Evolutionary conservation across 169 alveolate genomes (phyloP).

Genomic region (Theileria annulata): DNA sequence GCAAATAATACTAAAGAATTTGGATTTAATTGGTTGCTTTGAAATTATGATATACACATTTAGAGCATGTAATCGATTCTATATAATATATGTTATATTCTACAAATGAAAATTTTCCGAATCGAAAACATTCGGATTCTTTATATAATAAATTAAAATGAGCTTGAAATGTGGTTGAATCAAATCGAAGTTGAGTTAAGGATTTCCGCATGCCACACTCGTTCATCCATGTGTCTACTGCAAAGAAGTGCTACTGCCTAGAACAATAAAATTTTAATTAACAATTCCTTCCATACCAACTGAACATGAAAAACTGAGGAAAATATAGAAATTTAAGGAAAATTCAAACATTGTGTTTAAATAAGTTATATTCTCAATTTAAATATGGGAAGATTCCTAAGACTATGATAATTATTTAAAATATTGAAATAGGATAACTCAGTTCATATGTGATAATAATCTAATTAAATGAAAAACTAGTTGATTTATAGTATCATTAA

Average conservation of each 20-base stretch:
- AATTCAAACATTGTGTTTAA: not conserved
- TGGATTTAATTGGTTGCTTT: not conserved
- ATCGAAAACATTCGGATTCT: not conserved
- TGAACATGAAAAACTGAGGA: not conserved
- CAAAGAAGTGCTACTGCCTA: conserved; percentile 22
- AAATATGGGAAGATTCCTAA: not conserved
- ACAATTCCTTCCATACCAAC: not conserved
- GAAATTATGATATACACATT: not conserved
- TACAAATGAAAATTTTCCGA: not conserved
- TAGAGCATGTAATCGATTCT: not conserved
- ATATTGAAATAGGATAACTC: no score
- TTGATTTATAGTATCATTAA: not conserved
- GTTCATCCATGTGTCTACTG: conserved; percentile 42
- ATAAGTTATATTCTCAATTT: not conserved
- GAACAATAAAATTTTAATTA: not conserved
- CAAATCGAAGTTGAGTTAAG: not conserved
- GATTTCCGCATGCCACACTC: conserved; percentile 30
- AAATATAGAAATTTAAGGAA: not conserved
- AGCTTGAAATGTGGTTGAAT: not conserved
- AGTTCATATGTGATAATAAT: not conserved
- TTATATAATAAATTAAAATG: conserved; percentile 8
- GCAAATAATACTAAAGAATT: not conserved
- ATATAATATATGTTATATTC: not conserved
- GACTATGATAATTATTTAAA: not conserved
- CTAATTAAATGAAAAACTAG: not conserved